These are phyloP conservation scores for Suillus lakei DNA, from an alignment of 768 basidiomycete genomes.

Conservation along the genomic window DNA sequence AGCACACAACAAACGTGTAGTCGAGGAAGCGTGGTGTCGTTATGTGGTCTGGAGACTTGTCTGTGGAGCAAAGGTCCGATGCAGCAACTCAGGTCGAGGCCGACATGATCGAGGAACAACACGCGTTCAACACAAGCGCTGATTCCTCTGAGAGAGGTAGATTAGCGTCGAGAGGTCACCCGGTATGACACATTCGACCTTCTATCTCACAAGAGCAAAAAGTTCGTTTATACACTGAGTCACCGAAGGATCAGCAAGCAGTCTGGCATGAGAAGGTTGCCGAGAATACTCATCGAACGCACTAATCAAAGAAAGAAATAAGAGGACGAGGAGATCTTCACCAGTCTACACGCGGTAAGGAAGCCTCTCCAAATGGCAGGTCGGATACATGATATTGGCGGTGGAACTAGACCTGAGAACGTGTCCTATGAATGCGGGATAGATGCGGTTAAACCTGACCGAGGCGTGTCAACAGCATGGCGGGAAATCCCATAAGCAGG, in stretches of 20 bases:
- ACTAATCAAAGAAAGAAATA: conserved; percentile 32
- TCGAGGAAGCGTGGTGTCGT: conserved; percentile 66
- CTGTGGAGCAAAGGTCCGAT: conserved; percentile 75
- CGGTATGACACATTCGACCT: conserved; percentile 34
- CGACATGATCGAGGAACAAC: conserved; percentile 70
- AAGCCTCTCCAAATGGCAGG: conserved; percentile 61
- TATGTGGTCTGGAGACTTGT: conserved; percentile 58
- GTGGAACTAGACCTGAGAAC: conserved; percentile 54
- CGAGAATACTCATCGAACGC: conserved; percentile 35
- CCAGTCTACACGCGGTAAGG: conserved; percentile 38
- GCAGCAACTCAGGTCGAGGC: conserved; percentile 56
- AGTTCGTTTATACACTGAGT: conserved; percentile 24
- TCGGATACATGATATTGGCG: conserved; percentile 56
- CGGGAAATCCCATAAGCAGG: conserved; percentile 57
- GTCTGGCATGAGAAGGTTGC: conserved; percentile 31
- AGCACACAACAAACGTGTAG: conserved; percentile 74
- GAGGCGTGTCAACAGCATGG: conserved; percentile 71
- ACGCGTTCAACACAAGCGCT: conserved; percentile 62
- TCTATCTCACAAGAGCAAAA: conserved; percentile 25
- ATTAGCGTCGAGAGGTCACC: conserved; percentile 34
- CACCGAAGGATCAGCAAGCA: conserved; percentile 28
- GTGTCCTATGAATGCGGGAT: conserved; percentile 70
- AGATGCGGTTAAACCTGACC: conserved; percentile 47
- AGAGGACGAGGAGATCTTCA: conserved; percentile 33
- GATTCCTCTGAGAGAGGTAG: conserved; percentile 44